A percentile compares a stretch with the other conserved stretches of the same genome.
Evolutionary conservation across 257 asterid genomes (phyloP).

Genomic region (Striga asiatica): DNA sequence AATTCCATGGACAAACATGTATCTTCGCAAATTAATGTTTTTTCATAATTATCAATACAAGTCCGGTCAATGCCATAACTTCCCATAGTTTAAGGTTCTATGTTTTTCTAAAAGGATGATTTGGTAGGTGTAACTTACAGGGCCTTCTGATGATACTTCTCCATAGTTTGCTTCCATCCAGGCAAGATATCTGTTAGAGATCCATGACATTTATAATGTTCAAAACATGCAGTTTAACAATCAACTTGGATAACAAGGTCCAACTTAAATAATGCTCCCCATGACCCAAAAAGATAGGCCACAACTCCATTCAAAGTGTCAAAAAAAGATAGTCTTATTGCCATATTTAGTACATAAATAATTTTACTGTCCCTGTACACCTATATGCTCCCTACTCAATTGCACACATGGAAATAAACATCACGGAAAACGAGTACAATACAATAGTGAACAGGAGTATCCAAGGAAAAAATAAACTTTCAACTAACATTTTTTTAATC

Average conservation of each 20-base stretch:
- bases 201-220: neutral
- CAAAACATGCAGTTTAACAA: neutral
- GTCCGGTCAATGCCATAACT: neutral
- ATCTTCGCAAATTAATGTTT: neutral
- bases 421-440: too few relatives aligned
- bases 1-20: neutral
- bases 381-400: too few relatives aligned
- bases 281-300: too few relatives aligned
- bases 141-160: conserved; percentile 63
- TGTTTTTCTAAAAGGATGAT: conserved; percentile 4
- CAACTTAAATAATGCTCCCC: neutral
- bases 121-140: conserved; percentile 43
- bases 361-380: too few relatives aligned
- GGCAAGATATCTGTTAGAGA: conserved; percentile 50
- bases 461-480: too few relatives aligned
- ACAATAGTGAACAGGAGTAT: too few relatives aligned
- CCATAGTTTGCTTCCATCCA: conserved; percentile 81
- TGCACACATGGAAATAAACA: too few relatives aligned
- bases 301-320: too few relatives aligned
- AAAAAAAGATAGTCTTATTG: too few relatives aligned
- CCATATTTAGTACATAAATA: too few relatives aligned
- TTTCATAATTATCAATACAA: neutral
- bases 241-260: neutral
- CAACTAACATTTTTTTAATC: too few relatives aligned
- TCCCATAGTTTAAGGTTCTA: neutral